Percentiles rank a stretch among this genome's conserved stretches.
phyloP scores from a whole-genome alignment of 73 alveolate genomes.

The Halteria grandinella region DNA sequence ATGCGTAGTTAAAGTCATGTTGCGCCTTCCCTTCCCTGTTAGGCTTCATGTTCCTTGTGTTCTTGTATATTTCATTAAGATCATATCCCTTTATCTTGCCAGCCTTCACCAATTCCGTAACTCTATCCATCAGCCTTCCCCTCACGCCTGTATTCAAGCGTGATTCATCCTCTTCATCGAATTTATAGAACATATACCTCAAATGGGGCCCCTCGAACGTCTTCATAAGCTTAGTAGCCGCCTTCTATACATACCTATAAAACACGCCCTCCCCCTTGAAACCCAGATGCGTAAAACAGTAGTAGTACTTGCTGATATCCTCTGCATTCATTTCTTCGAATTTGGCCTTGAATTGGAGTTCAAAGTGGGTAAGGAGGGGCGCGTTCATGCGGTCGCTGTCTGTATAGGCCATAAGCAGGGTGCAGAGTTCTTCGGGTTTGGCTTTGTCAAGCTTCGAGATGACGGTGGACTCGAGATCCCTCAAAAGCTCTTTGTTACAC shows the following conservation, averaged over 20 bases:
- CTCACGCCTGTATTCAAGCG: conserved; percentile 15
- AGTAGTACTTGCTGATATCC: conserved; percentile 48
- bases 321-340: conserved; percentile 42
- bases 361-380: not conserved
- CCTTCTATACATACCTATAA: conserved; percentile 28
- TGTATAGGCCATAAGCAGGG: conserved; percentile 27
- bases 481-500: conserved; percentile 19
- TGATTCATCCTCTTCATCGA: conserved; percentile 18
- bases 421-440: conserved; percentile 24
- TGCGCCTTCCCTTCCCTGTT: conserved; percentile 6
- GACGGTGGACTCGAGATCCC: conserved; percentile 23
- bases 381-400: not conserved
- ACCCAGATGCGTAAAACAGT: conserved; percentile 48
- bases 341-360: conserved; percentile 20
- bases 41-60: conserved; percentile 21
- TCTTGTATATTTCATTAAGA: conserved; percentile 15
- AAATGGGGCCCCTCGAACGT: conserved; percentile 43
- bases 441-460: not conserved
- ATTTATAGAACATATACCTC: conserved; percentile 37
- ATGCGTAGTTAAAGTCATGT: conserved; percentile 34
- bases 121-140: conserved; percentile 39
- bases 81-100: conserved; percentile 39
- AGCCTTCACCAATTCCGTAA: not conserved
- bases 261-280: conserved; percentile 15
- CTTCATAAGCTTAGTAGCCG: conserved; percentile 1